Evolutionary conservation across 441 rosid species (phyloP).

Genomic region (Erodium chrysanthum): DNA sequence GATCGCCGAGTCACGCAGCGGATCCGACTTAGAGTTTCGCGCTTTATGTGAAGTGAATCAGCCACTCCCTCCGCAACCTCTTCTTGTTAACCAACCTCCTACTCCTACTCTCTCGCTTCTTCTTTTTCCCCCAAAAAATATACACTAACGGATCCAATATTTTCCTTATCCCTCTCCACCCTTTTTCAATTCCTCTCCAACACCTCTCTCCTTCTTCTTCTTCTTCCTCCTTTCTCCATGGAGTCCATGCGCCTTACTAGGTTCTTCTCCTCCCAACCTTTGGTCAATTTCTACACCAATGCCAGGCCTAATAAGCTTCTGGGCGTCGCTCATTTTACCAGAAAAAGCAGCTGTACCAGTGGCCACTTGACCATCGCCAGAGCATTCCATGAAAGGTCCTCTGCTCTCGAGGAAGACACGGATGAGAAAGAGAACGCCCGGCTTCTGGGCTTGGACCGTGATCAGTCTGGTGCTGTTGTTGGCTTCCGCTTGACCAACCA

Average conservation of each 20-base stretch:
- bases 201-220: background rate
- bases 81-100: too few relatives aligned
- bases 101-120: too few relatives aligned
- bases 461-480: constrained; percentile 51
- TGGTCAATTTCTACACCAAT: constrained; percentile 1
- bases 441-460: constrained; percentile 41
- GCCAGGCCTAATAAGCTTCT: constrained; percentile 10
- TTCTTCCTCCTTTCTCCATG: constrained; percentile 22
- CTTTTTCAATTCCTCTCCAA: background rate
- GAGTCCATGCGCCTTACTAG: constrained; percentile 31
- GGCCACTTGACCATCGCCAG: constrained; percentile 25
- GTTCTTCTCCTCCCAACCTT: constrained; percentile 17
- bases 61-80: too few relatives aligned
- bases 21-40: too few relatives aligned
- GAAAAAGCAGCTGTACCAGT: constrained; percentile 18
- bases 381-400: constrained; percentile 18
- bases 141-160: background rate
- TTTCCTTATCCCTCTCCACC: background rate
- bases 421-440: constrained; percentile 21
- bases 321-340: constrained; percentile 22
- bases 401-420: constrained; percentile 23
- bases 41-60: too few relatives aligned
- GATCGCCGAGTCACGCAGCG: too few relatives aligned
- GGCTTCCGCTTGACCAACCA: constrained; percentile 48
- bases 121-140: too few relatives aligned